Evolutionary conservation across 2,329 filamentous ascomycete species (phyloP), one percentile per base, ranked within the genome.

Genomic region (Sarocladium brachiariae): DNA sequence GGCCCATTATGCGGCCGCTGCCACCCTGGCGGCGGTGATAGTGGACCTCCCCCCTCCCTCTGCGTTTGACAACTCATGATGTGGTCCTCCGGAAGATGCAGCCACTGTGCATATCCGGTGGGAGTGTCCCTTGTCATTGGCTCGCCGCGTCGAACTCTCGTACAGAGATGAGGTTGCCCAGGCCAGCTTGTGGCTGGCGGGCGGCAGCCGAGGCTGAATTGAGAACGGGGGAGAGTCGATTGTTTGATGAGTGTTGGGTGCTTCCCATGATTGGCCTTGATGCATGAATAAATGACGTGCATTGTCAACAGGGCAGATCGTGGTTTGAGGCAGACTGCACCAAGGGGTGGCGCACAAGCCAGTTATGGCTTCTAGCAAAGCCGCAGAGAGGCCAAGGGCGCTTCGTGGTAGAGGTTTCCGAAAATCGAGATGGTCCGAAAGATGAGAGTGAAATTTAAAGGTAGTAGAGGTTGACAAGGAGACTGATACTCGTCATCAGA

Each of bases 1-100:
- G 46, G 46, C 46, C 46, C 18, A 11, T 49, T 37, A 49, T 49
- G 46, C 46, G 46, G 46, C 46, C 46, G 30, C 30, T 35, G 46
- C 46, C 46, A 49, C 46, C 30, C 33, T 49, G 46, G 33, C 46
- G 46, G 46, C 31, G 21, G 23, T 30, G 23, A 43, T 23, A 23
- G 39, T 49, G 46, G 46, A 33, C 25, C 27, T 9, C 6, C 27
- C 23, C 39, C 27, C n/a, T n/a, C 8, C 43, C 27, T 19, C 21
- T 27, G 8, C 9, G 25, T 19, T 8, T 24, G 25, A 47, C 43
- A 47, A 21, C 43, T 31, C 43, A 47, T 47, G 43, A 18, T 16
- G 43, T 47, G 43, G 25, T 47, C 43, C 23, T n/a, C 43, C 25
- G 16, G 16, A 10, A 47, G 16, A 47, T 31, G 43, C 25, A 18